phyloP scores from a whole-genome alignment of 1,139 yeast species.

The Zhuliangozyma blackwelliae region DNA sequence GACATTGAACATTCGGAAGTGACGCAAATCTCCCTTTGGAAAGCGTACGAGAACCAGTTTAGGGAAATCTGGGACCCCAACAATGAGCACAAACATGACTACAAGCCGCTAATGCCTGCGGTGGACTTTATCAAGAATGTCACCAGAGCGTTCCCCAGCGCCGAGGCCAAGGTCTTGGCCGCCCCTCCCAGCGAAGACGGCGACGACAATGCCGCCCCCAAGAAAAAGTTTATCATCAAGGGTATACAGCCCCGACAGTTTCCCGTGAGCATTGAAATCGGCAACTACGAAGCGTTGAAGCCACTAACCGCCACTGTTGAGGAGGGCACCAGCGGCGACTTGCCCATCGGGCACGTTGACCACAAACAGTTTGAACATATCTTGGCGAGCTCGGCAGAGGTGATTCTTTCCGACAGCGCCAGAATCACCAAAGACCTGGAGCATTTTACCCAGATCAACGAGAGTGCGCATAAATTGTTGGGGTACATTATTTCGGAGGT shows the following conservation, averaged over 20 bases:
- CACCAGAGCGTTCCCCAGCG: constrained; percentile 82
- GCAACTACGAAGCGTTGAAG: constrained; percentile 43
- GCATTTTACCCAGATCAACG: constrained; percentile 19
- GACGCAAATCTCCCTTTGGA: constrained; percentile 95
- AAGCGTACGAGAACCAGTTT: constrained; percentile 86
- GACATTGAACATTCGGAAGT: constrained; percentile 50
- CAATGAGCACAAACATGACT: constrained; percentile 41
- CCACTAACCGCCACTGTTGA: constrained; percentile 11
- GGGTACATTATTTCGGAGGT: constrained; percentile 28
- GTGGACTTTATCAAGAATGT: constrained; percentile 96
- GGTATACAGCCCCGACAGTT: constrained; percentile 62
- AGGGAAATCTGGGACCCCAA: constrained; percentile 35
- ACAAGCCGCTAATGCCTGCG: constrained; percentile 76
- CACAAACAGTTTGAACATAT: constrained; percentile 27
- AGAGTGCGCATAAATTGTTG: constrained; percentile 27
- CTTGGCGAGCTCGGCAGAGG: constrained; percentile 21
- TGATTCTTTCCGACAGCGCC: constrained; percentile 20
- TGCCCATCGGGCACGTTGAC: constrained; percentile 39
- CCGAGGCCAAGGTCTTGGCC: constrained; percentile 87
- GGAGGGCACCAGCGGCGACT: constrained; percentile 11
- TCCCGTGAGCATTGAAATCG: constrained; percentile 41
- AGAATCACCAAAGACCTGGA: constrained; percentile 16
- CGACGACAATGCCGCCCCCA: constrained; percentile 44
- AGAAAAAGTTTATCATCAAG: constrained; percentile 80
- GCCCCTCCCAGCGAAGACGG: constrained; percentile 27